phyloP scores from a whole-genome alignment of 2,329 filamentous ascomycete genomes.

The Hawksworthiomyces lignivorus region DNA sequence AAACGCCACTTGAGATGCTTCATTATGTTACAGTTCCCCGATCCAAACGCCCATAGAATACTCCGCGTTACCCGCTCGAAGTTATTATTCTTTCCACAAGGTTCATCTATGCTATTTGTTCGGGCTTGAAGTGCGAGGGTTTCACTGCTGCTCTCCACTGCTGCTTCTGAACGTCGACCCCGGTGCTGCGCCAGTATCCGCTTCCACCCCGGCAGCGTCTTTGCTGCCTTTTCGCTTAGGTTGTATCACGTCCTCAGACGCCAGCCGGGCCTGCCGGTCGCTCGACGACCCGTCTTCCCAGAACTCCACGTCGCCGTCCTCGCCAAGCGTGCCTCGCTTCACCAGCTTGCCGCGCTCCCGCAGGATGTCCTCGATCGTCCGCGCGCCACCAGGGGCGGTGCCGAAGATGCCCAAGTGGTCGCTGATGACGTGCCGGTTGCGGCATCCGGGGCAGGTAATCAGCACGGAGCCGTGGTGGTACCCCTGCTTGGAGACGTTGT shows the following conservation, averaged over 20 bases:
- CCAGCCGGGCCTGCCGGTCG: conserved; percentile 16
- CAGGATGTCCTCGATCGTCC: conserved; percentile 73
- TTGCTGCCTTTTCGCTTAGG: conserved; percentile 5
- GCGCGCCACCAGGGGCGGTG: conserved; percentile 36
- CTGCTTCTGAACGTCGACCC: conserved; percentile 21
- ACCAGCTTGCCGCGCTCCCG: conserved; percentile 66
- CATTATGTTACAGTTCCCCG: too few relatives aligned
- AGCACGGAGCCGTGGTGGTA: conserved; percentile 88
- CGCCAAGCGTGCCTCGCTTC: conserved; percentile 62
- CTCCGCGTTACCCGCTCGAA: too few relatives aligned
- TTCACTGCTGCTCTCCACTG: too few relatives aligned
- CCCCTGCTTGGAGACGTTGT: conserved; percentile 85
- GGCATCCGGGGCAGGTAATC: conserved; percentile 80
- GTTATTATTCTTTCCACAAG: too few relatives aligned
- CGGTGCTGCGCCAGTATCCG: conserved; percentile 14
- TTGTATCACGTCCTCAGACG: conserved; percentile 14
- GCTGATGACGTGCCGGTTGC: conserved; percentile 81
- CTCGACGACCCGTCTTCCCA: conserved; percentile 65
- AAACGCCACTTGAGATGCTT: too few relatives aligned
- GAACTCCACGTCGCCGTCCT: conserved; percentile 84
- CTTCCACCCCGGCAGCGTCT: conserved; percentile 1
- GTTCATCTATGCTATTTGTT: too few relatives aligned
- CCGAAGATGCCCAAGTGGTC: conserved; percentile 80
- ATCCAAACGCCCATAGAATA: not conserved
- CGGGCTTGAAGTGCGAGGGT: too few relatives aligned